phyloP scores from a whole-genome alignment of 345 rosid species.

The Salix caprea region DNA sequence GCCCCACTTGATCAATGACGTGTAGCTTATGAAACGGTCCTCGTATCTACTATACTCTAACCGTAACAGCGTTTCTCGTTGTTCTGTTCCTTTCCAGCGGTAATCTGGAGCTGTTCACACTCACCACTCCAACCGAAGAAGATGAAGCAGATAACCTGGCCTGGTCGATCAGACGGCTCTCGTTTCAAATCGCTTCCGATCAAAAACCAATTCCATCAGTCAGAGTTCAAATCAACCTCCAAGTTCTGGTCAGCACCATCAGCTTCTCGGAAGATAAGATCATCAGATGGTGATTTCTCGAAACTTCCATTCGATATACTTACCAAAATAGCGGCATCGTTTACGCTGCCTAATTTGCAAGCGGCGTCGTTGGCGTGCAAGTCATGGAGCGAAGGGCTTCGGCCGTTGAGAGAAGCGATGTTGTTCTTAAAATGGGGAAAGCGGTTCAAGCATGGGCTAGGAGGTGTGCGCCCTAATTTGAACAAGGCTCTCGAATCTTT shows the following conservation, averaged over 20 bases:
- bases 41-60: background rate
- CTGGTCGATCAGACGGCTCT: conserved; percentile 38
- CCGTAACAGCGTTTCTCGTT: background rate
- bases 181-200: conserved; percentile 34
- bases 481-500: conserved; percentile 80
- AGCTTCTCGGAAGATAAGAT: background rate
- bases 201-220: conserved; percentile 3
- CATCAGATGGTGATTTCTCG: conserved; percentile 47
- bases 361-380: conserved; percentile 73
- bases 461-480: conserved; percentile 53
- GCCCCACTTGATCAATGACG: background rate
- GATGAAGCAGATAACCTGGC: conserved; percentile 57
- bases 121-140: background rate
- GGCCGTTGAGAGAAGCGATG: conserved; percentile 87
- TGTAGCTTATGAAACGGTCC: background rate
- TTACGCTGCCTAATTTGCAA: conserved; percentile 56
- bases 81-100: background rate
- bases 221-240: background rate
- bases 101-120: background rate
- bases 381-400: conserved; percentile 78
- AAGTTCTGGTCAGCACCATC: background rate
- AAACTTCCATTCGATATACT: conserved; percentile 68
- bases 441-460: conserved; percentile 79
- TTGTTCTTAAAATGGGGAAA: conserved; percentile 69
- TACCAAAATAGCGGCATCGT: conserved; percentile 57